Conservation (phyloP, 495 filamentous ascomycete species). For the Tuber magnatum region DNA sequence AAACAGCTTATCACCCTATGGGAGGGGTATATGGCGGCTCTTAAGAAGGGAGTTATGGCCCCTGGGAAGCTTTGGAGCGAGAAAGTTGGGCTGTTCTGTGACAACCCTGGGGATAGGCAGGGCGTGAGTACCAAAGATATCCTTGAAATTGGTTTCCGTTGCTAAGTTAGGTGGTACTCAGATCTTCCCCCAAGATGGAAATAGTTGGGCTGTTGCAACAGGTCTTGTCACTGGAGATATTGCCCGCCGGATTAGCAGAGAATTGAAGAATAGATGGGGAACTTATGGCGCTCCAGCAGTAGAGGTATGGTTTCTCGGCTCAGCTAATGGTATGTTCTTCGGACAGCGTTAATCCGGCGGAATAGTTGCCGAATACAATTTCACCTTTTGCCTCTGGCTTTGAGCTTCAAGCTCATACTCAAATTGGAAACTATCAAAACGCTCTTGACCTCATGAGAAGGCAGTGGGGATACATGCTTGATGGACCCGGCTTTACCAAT, state of each 20-base stretch:
- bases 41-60: constrained; percentile 4
- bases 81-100: neutral
- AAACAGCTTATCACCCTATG: neutral
- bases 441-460: constrained; percentile 54
- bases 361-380: constrained; percentile 50
- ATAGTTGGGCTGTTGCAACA: constrained; percentile 45
- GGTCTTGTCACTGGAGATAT: constrained; percentile 28
- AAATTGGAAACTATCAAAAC: constrained; percentile 44
- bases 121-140: neutral
- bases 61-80: neutral
- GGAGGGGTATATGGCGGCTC: neutral
- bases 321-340: neutral
- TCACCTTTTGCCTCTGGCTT: constrained; percentile 57
- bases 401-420: constrained; percentile 55
- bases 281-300: constrained; percentile 53
- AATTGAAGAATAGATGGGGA: constrained; percentile 51
- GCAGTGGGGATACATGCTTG: constrained; percentile 58
- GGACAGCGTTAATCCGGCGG: neutral
- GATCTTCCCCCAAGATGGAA: constrained; percentile 49
- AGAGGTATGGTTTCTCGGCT: constrained; percentile 40
- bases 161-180: neutral
- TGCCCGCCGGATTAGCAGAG: constrained; percentile 43
- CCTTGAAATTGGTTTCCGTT: neutral
- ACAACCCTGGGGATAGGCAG: neutral
- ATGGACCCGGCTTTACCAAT: constrained; percentile 56